Percentiles rank a stretch among this genome's conserved stretches.
These are phyloP conservation scores for Fraxinus anomala DNA, from an alignment of 257 asterid species.

Conservation along the genomic window DNA sequence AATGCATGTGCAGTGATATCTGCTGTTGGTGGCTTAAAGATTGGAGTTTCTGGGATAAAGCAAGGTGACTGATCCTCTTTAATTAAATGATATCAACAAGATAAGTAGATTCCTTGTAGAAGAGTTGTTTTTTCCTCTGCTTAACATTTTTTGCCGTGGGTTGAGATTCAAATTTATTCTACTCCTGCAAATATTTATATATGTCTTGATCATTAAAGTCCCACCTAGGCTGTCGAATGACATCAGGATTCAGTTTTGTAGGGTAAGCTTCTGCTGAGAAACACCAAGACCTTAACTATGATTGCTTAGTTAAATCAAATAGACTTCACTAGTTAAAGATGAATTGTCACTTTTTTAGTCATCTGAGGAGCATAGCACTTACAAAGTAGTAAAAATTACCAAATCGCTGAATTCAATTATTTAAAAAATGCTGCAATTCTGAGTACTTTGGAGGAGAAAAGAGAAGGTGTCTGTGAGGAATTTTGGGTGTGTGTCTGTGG, in stretches of 20 bases:
- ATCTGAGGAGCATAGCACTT: not conserved
- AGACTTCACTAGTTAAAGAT: constrained; percentile 1
- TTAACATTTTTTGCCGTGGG: constrained; percentile 8
- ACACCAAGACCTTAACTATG: constrained; percentile 9
- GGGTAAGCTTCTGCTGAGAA: not conserved
- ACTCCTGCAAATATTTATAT: not conserved
- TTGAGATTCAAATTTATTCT: not conserved
- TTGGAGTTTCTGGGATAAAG: constrained; percentile 76
- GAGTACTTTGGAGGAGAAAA: not conserved
- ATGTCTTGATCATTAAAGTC: not conserved
- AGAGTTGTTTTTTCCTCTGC: constrained; percentile 19
- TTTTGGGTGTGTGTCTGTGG: constrained; percentile 11
- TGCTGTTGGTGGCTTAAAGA: constrained; percentile 92
- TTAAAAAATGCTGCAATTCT: constrained; percentile 8
- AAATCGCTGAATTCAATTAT: not conserved
- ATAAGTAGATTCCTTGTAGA: constrained; percentile 8
- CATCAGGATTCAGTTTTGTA: constrained; percentile 1
- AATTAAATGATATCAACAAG: constrained; percentile 19
- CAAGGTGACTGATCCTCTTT: constrained; percentile 58
- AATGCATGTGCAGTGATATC: constrained; percentile 74
- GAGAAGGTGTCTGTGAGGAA: constrained; percentile 9
- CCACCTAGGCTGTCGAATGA: constrained; percentile 12
- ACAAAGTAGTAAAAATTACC: not conserved
- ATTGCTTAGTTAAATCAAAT: constrained; percentile 17
- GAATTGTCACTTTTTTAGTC: not conserved